Evolutionary conservation across 2,329 filamentous ascomycete species (phyloP).

Genomic region (Canariomyces notabilis): DNA sequence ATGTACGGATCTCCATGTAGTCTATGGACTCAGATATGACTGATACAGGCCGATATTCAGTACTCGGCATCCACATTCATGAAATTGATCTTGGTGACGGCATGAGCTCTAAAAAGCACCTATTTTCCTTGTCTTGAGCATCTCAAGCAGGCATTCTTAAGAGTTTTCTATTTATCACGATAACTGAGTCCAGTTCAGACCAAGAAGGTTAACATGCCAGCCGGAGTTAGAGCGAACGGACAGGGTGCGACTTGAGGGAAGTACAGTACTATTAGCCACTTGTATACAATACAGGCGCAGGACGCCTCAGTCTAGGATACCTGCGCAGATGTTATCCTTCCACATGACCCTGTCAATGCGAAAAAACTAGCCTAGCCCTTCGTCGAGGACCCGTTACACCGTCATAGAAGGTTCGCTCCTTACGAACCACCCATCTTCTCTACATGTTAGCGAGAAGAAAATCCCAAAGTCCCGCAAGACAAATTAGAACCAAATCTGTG

Average conservation of each 20-base stretch:
- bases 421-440: neutral
- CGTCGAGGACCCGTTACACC: neutral
- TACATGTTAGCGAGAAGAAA: neutral
- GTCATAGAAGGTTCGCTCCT: neutral
- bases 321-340: slow-evolving; percentile 6
- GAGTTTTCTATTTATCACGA: too few species aligned
- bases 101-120: too few species aligned
- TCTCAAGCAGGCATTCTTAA: too few species aligned
- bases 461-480: neutral
- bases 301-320: slow-evolving; percentile 7
- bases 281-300: slow-evolving; percentile 12
- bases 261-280: slow-evolving; percentile 14
- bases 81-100: too few species aligned
- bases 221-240: neutral
- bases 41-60: too few species aligned
- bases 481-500: neutral
- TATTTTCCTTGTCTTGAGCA: too few species aligned
- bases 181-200: too few species aligned
- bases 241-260: slow-evolving; percentile 7
- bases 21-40: too few species aligned
- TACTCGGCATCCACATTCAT: too few species aligned
- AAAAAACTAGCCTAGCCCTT: neutral
- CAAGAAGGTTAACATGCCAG: too few species aligned
- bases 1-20: too few species aligned
- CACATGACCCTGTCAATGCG: neutral